Base-by-base conservation (phyloP, 2,329 filamentous ascomycete species). In the Talaromyces sp. region DNA sequence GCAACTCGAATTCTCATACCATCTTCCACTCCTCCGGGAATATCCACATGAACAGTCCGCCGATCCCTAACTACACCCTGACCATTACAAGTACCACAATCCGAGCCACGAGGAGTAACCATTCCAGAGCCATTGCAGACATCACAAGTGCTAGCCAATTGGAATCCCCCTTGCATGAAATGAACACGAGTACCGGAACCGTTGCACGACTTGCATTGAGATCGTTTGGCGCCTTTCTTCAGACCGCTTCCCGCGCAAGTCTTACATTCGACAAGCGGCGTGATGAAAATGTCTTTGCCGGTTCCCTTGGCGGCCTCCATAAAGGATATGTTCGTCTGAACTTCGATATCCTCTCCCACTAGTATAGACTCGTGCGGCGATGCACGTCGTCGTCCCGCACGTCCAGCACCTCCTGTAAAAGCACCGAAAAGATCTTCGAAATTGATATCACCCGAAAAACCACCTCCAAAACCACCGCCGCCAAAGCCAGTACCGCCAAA, bases 341-440 rank as follows among this genome's bases (percentile, higher is more conserved):
- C 90, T 77, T 98, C 94, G 72, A 99, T 97, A 76, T 96, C 93
- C 69, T 98, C 93, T 67, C 95, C 95, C n/a, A 97, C 90, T 70
- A 96, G 76, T 22, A 96, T 87, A 70, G 89, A 84, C 75, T 96
- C 90, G 72, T 92, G 87, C 11, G 90, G 89, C 13, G 67, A 68
- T 37, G 65, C 62, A 63, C 85, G 88, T 43, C 86, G 83, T n/a
- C 83, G 80, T 45, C 83, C 66, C 76, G 84, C 70, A 61, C 85
- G 80, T 64, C 84, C 79, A 24, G 81, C 79, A 27, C 86, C 84
- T 41, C 87, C 85, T 69, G 89, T 87, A 74, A 97, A 97, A 8
- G 92, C 92, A 60, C 89, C 91, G 76, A 99, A 98, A 11, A 99
- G 82, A 78, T 99, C 95, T 68, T 98, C 95, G 69, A 99, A 97